Evolutionary conservation across 345 rosid species (phyloP).

Genomic region (Cardamine resedifolia): DNA sequence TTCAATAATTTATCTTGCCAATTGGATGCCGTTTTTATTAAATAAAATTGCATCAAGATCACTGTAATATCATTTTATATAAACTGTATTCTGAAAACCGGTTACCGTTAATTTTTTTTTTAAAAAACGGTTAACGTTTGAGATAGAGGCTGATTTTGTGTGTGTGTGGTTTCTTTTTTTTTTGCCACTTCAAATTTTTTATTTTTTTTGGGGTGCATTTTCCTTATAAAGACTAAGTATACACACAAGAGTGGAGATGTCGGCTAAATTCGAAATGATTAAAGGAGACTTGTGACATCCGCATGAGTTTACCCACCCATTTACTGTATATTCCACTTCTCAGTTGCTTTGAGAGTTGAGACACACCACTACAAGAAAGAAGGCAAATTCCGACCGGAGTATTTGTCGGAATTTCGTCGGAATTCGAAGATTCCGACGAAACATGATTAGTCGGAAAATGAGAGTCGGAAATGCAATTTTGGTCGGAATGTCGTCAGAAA

Average conservation of each 20-base stretch:
- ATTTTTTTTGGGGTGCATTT: background rate
- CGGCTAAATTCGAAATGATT: conserved; percentile 22
- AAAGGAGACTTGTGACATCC: conserved; percentile 11
- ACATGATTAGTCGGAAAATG: too few species aligned
- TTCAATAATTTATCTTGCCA: background rate
- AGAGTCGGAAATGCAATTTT: too few species aligned
- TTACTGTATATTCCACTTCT: conserved; percentile 21
- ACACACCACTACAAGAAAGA: too few species aligned
- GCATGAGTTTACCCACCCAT: conserved; percentile 17
- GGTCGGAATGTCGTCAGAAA: too few species aligned
- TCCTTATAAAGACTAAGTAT: background rate
- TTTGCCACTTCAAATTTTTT: background rate
- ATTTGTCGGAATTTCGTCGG: too few species aligned
- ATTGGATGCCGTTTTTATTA: background rate
- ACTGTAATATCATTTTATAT: background rate
- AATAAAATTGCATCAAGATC: background rate
- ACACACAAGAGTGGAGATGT: conserved; percentile 12
- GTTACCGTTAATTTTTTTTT: too few species aligned
- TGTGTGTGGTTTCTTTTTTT: background rate
- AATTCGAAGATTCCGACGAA: too few species aligned
- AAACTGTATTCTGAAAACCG: background rate
- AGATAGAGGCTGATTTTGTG: background rate
- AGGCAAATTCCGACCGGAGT: too few species aligned
- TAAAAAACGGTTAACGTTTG: too few species aligned
- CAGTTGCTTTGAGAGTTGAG: conserved; percentile 3